Evolutionary conservation across 768 basidiomycete species (phyloP).

Genomic region (Boletus rubescentipes): DNA sequence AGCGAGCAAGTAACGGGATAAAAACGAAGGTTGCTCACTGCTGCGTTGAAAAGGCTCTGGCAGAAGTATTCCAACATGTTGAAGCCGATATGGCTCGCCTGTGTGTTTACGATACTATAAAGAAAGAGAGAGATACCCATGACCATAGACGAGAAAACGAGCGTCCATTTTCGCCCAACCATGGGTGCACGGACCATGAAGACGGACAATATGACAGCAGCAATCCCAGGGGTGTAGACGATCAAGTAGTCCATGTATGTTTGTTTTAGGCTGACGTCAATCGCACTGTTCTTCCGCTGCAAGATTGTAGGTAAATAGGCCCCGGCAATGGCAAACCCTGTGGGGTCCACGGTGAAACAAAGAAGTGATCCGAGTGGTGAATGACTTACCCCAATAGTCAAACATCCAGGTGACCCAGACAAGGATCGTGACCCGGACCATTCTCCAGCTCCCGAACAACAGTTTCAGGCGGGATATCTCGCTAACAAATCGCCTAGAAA

Average conservation of each 20-base stretch:
- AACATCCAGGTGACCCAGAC: constrained; percentile 19
- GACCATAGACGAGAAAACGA: constrained; percentile 13
- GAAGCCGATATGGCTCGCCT: constrained; percentile 11
- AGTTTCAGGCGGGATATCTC: constrained; percentile 12
- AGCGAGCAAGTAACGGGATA: not conserved
- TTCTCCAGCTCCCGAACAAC: constrained; percentile 15
- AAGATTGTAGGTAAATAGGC: constrained; percentile 11
- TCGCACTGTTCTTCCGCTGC: constrained; percentile 13
- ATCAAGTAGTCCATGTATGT: constrained; percentile 15
- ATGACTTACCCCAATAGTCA: constrained; percentile 8
- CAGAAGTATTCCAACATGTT: constrained; percentile 11
- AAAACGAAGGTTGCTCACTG: not conserved
- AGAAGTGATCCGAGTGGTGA: not conserved
- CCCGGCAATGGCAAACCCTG: constrained; percentile 2
- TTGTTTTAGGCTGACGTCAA: constrained; percentile 1
- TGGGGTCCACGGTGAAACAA: not conserved
- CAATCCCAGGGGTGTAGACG: constrained; percentile 6
- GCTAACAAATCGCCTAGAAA: not conserved
- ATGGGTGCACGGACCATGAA: constrained; percentile 14
- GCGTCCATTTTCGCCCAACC: constrained; percentile 18
- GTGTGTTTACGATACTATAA: constrained; percentile 9
- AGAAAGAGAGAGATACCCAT: constrained; percentile 8
- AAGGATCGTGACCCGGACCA: constrained; percentile 6
- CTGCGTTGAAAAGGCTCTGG: constrained; percentile 8
- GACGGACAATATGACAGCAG: not conserved